Base-by-base conservation (phyloP, 495 filamentous ascomycete species). In the Niebla homalea region DNA sequence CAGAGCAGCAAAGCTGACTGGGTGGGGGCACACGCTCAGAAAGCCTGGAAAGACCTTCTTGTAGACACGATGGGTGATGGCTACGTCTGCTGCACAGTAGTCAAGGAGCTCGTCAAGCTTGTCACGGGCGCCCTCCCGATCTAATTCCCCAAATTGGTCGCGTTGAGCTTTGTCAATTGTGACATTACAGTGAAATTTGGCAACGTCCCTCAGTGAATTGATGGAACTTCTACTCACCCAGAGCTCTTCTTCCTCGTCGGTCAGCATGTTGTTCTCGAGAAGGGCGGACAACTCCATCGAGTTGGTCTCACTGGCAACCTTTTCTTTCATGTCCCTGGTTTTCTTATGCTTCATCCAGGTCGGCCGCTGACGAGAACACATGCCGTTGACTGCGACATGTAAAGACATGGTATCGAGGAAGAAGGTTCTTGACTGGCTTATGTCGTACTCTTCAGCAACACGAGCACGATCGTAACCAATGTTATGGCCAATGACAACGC, bases 331-430 rank as follows among this genome's bases (percentile, higher is more conserved):
- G 55, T 95, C 89, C 56, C 81, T 78, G 54, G 80, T 84, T 61
- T 99, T 99, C 58, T 85, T 83, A 59, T 93, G 84, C 55, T 88
- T 92, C 81, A 94, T 85, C 92, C 92, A 99, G 0, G 86, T 92
- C 8, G 92, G 92, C 45, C 92, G 76, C 64, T 99, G 92, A 48
- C 84, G 84, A 10, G 92, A 96, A 62, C 92, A 99, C 92, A 99
- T 99, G 26, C 92, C 92, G 59, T 99, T 99, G 8, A 95, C 89
- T 12, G 92, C 92, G 7, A 96, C 89, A 62, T 99, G 92, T 45
- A 99, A 72, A 8, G 89, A 95, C 92, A 99, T 99, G 2, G 92
- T 99, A 68, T 99, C 92, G 22, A 99, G 63, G 59, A 94, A 99
- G 38, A 78, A 86, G 56, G 86, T 97, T 46, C 77, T 78, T 21